Conservation (phyloP, 371 early-diverging fungal genomes). For the Rhizopus delemar region DNA sequence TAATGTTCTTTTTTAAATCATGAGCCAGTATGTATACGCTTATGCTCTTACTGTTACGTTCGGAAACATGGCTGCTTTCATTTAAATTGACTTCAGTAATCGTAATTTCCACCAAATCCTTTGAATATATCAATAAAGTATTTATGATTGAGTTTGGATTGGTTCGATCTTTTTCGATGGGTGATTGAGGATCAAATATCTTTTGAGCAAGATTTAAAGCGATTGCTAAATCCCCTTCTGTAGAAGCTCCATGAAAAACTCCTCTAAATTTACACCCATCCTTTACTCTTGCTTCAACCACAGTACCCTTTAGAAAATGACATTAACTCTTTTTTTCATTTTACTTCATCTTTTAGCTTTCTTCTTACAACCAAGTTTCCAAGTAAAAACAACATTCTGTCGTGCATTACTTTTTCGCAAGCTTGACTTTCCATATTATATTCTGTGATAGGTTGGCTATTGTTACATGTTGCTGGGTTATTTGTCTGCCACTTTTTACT, state of each 20-base stretch:
- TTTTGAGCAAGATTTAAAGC: conserved; percentile 68
- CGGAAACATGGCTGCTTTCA: conserved; percentile 23
- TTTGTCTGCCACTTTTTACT: conserved; percentile 37
- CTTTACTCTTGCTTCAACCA: conserved; percentile 68
- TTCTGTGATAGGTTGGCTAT: conserved; percentile 9
- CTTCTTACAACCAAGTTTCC: conserved; percentile 69
- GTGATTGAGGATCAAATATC: conserved; percentile 31
- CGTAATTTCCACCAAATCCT: conserved; percentile 69
- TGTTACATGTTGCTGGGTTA: conserved; percentile 11
- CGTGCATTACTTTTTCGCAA: conserved; percentile 59
- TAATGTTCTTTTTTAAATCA: too few relatives aligned
- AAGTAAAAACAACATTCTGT: conserved; percentile 74
- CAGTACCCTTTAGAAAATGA: conserved; percentile 61
- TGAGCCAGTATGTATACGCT: too few relatives aligned
- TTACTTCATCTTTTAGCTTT: too few relatives aligned
- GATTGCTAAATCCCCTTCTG: conserved; percentile 74
- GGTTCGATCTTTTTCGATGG: conserved; percentile 45
- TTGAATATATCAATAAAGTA: conserved; percentile 69
- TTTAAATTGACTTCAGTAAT: conserved; percentile 62
- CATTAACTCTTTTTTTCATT: too few relatives aligned
- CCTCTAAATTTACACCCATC: conserved; percentile 76
- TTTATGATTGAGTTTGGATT: conserved; percentile 44
- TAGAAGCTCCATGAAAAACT: conserved; percentile 73
- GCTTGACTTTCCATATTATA: conserved; percentile 21
- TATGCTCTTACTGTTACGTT: conserved; percentile 49